Conservation (phyloP, 805 yeast species). For the Schizosaccharomyces lindneri region DNA sequence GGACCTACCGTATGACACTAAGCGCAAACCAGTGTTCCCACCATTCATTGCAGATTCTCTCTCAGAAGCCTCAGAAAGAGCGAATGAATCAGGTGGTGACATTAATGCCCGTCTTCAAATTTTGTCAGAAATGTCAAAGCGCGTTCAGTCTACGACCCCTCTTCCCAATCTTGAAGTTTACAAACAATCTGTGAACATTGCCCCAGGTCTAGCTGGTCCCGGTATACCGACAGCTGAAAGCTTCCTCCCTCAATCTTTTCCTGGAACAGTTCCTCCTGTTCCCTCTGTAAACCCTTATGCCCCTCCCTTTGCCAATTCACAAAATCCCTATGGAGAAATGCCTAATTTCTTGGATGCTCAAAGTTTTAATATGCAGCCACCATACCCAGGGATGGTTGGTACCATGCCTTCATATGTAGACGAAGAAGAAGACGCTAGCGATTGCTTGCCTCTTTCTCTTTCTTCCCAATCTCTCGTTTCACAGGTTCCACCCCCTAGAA, state of each 20-base stretch:
- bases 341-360: not conserved
- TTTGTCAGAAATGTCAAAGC: not conserved
- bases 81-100: not conserved
- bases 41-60: not conserved
- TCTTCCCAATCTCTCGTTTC: not conserved
- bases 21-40: not conserved
- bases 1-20: not conserved
- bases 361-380: not conserved
- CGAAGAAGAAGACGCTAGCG: not conserved
- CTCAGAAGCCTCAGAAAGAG: not conserved
- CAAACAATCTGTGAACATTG: not conserved
- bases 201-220: not conserved
- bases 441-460: not conserved
- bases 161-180: not conserved
- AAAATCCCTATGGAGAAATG: not conserved
- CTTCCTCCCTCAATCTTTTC: not conserved
- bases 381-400: not conserved
- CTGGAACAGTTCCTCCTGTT: not conserved
- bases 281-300: too few relatives aligned
- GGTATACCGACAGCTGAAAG: not conserved
- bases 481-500: not conserved
- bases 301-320: not conserved
- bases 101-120: not conserved
- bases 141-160: not conserved
- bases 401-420: not conserved